Evolutionary conservation across 192 early-diverging fungal genomes (phyloP).

Genomic region (Jimgerdemannia flammicorona): DNA sequence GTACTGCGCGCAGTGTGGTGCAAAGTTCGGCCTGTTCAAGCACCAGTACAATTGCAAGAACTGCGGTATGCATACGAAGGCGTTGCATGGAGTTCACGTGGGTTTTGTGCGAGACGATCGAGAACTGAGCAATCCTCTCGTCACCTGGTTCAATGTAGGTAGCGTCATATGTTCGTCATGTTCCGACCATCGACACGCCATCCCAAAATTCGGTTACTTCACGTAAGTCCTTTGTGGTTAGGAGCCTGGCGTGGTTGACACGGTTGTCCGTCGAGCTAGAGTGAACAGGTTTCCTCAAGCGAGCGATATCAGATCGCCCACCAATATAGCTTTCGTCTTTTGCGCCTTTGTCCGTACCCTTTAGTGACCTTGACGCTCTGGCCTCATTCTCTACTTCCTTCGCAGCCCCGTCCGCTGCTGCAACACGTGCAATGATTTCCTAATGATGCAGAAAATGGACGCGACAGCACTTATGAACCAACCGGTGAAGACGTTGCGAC

Average conservation of each 20-base stretch:
- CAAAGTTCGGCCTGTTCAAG: constrained; percentile 22
- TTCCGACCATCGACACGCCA: constrained; percentile 14
- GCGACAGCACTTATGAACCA: constrained; percentile 12
- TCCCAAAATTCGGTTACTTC: constrained; percentile 33
- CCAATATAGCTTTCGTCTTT: too few species aligned
- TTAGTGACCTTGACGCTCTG: background rate
- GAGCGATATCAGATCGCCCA: too few species aligned
- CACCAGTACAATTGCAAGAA: constrained; percentile 34
- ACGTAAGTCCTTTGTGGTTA: constrained; percentile 15
- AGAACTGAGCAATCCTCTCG: too few species aligned
- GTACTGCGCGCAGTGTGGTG: constrained; percentile 5
- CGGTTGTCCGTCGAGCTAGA: too few species aligned
- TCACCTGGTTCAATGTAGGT: background rate
- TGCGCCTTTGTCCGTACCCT: background rate
- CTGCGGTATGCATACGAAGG: constrained; percentile 22
- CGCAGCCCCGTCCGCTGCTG: constrained; percentile 29
- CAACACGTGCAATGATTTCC: constrained; percentile 24
- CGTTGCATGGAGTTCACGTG: too few species aligned
- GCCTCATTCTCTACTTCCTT: background rate
- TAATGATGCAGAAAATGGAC: constrained; percentile 31
- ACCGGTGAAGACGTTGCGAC: constrained; percentile 21
- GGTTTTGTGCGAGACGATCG: too few species aligned
- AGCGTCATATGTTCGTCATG: constrained; percentile 25
- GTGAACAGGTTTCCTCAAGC: too few species aligned
- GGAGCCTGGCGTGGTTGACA: background rate